These are phyloP conservation scores for Bathelium albidoporum DNA, from an alignment of 495 filamentous ascomycete species.

Conservation along the genomic window DNA sequence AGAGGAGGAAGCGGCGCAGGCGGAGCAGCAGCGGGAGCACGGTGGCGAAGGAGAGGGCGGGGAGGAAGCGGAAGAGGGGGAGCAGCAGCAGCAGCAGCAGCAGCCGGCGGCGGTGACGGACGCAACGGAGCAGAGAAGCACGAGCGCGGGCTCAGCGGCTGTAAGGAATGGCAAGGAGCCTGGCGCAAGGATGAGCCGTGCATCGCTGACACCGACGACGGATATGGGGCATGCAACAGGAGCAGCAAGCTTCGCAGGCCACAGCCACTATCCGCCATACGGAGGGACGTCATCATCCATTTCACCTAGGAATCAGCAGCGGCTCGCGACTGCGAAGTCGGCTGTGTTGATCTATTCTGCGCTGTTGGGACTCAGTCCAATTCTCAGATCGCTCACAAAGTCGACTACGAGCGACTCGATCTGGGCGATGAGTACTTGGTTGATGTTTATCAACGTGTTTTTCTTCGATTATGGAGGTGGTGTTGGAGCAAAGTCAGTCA, in stretches of 20 bases:
- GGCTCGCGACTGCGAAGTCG: slow-evolving; percentile 71
- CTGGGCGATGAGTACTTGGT: slow-evolving; percentile 90
- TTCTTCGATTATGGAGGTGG: slow-evolving; percentile 90
- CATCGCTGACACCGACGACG: background rate
- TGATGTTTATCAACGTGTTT: slow-evolving; percentile 90
- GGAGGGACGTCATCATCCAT: slow-evolving; percentile 28
- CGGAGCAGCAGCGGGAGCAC: slow-evolving; percentile 7
- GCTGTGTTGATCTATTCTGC: slow-evolving; percentile 88
- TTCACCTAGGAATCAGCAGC: slow-evolving; percentile 53
- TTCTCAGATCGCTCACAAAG: slow-evolving; percentile 84
- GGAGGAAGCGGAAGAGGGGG: background rate
- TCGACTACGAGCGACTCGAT: slow-evolving; percentile 87
- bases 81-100: background rate
- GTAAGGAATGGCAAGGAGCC: background rate
- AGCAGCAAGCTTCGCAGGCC: slow-evolving; percentile 7
- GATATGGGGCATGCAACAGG: slow-evolving; percentile 1
- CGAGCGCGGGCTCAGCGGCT: too few relatives aligned
- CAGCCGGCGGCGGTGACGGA: background rate
- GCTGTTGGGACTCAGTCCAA: slow-evolving; percentile 81
- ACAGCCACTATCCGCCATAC: slow-evolving; percentile 22
- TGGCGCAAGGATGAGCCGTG: background rate
- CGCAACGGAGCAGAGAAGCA: too few relatives aligned
- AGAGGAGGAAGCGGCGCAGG: slow-evolving; percentile 30
- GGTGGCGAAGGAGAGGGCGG: background rate
- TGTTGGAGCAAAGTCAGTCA: slow-evolving; percentile 43